Evolutionary conservation across 257 asterid genomes (phyloP).

Genomic region (Eucommia ulmoides): DNA sequence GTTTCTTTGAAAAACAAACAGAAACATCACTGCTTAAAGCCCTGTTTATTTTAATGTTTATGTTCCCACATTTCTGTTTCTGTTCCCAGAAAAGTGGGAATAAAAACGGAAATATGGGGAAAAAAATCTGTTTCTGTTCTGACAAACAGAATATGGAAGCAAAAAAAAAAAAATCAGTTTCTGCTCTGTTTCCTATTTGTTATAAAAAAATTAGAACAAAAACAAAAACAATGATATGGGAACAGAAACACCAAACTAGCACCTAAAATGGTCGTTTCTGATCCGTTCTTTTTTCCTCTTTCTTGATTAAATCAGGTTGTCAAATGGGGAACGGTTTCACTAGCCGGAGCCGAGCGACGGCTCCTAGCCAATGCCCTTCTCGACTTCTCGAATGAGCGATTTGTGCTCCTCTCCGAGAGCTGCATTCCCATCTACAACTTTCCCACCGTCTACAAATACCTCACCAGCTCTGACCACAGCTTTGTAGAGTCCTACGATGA

Average conservation of each 20-base stretch:
- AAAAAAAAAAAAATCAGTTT: background rate
- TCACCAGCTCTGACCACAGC: slow-evolving; percentile 47
- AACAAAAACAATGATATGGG: background rate
- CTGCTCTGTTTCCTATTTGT: background rate
- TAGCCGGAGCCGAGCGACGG: slow-evolving; percentile 87
- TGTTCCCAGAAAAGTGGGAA: too few relatives aligned
- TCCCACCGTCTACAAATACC: slow-evolving; percentile 56
- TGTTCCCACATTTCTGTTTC: too few relatives aligned
- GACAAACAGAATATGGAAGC: too few relatives aligned
- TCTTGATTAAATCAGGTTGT: slow-evolving; percentile 38
- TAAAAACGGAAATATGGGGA: too few relatives aligned
- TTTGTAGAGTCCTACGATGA: slow-evolving; percentile 72
- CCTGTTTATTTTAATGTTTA: too few relatives aligned
- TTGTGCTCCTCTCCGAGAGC: slow-evolving; percentile 80
- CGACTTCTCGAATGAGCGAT: slow-evolving; percentile 84
- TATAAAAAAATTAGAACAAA: too few relatives aligned
- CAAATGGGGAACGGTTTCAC: slow-evolving; percentile 80
- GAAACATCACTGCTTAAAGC: too few relatives aligned
- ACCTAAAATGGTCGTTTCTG: background rate
- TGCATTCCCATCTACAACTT: slow-evolving; percentile 81
- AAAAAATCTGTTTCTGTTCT: too few relatives aligned
- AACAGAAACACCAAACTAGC: background rate
- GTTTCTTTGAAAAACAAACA: too few relatives aligned
- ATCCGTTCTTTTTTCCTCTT: background rate
- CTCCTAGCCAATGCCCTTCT: slow-evolving; percentile 88